Evolutionary conservation across 1,139 yeast genomes (phyloP).

Genomic region (Arxiozyma heterogenica): DNA sequence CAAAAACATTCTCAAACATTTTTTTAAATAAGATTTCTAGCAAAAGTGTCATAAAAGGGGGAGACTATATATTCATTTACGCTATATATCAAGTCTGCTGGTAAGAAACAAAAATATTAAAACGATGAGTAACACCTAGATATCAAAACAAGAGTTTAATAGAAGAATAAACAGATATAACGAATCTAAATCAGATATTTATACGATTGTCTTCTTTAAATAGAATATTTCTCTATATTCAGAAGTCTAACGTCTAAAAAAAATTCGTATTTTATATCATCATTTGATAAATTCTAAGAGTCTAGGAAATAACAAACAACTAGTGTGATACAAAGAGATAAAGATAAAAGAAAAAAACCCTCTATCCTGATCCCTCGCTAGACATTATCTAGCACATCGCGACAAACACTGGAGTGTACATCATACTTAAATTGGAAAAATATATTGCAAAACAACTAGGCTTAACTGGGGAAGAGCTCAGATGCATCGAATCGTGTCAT

Average conservation of each 20-base stretch:
- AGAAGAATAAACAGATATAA: not conserved
- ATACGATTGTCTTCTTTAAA: slow-evolving; percentile 22
- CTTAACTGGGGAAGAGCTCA: no score
- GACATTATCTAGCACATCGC: not conserved
- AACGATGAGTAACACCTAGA: not conserved
- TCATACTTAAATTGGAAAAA: no score
- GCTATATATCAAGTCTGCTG: no score
- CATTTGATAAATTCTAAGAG: slow-evolving; percentile 8
- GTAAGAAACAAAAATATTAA: no score
- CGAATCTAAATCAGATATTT: slow-evolving; percentile 14
- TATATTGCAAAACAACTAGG: no score
- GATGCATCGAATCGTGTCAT: no score
- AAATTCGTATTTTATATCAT: slow-evolving; percentile 26
- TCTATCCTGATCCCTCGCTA: not conserved
- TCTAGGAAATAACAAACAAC: not conserved
- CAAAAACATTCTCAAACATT: no score
- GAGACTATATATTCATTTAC: no score
- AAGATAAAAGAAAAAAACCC: not conserved
- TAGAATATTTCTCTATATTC: slow-evolving; percentile 12
- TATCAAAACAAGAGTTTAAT: not conserved
- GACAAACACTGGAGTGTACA: not conserved
- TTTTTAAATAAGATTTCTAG: no score
- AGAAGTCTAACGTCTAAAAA: slow-evolving; percentile 32
- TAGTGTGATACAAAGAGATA: no score
- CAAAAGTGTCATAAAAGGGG: no score